These are phyloP conservation scores for Acidomyces sp. DNA, from an alignment of 495 filamentous ascomycete genomes.

Conservation along the genomic window DNA sequence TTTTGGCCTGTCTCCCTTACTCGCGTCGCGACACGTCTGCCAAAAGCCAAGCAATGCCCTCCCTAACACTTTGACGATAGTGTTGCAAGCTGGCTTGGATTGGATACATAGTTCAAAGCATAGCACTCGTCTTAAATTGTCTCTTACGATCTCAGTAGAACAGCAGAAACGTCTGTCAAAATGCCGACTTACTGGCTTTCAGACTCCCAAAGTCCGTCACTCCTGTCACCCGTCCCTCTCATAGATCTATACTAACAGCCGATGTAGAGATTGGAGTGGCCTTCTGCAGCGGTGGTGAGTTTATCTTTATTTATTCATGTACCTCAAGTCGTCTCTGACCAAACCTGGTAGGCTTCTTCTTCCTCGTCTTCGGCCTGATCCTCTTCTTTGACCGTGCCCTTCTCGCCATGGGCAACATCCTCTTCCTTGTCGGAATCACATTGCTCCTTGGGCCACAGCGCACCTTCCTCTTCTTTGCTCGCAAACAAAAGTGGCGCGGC, in stretches of 20 bases:
- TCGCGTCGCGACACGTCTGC: no score
- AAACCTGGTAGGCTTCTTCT: constrained; percentile 53
- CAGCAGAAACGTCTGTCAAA: no score
- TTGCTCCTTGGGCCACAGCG: constrained; percentile 90
- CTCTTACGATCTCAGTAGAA: no score
- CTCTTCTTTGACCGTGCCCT: constrained; percentile 97
- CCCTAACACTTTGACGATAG: no score
- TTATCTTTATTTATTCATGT: constrained; percentile 21
- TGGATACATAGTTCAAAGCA: no score
- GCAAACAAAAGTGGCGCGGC: constrained; percentile 80
- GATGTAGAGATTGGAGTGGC: constrained; percentile 76
- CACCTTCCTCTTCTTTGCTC: constrained; percentile 83
- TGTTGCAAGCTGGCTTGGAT: no score
- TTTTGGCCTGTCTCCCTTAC: no score
- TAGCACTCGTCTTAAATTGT: no score
- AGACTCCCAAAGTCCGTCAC: constrained; percentile 75
- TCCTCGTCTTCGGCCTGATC: constrained; percentile 81
- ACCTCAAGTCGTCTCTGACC: neutral
- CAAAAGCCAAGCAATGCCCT: no score
- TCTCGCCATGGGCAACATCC: constrained; percentile 91
- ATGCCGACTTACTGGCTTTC: constrained; percentile 87
- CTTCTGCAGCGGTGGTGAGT: constrained; percentile 91
- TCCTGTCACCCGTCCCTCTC: neutral
- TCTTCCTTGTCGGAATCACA: constrained; percentile 90
- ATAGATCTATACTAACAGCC: neutral